A percentile compares a stretch with the other conserved stretches of the same genome.
These are phyloP conservation scores for Henckelia pumila DNA, from an alignment of 257 asterid species.

Conservation along the genomic window DNA sequence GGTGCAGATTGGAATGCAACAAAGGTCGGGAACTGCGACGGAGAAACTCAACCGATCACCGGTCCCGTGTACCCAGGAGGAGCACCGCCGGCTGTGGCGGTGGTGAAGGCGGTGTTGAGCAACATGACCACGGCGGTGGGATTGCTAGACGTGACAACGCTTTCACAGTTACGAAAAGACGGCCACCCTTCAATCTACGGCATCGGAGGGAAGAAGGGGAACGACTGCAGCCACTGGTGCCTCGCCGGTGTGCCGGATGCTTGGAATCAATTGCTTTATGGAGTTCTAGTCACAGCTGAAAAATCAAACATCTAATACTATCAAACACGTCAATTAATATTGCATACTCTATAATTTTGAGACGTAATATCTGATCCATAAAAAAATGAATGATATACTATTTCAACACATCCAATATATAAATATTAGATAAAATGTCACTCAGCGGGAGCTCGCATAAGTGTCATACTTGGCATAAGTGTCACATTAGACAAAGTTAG, in stretches of 20 bases:
- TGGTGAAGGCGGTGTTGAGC: constrained; percentile 52
- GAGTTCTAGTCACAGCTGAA: constrained; percentile 21
- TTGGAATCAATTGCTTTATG: constrained; percentile 63
- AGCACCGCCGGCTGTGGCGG: constrained; percentile 48
- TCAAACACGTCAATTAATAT: no score
- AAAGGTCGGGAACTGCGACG: constrained; percentile 36
- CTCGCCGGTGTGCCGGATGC: constrained; percentile 66
- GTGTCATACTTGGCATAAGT: no score
- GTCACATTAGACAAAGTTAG: no score
- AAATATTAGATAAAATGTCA: no score
- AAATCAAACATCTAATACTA: constrained; percentile 27
- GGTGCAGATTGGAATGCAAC: constrained; percentile 62
- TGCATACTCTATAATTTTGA: no score
- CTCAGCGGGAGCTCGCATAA: no score
- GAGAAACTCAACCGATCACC: constrained; percentile 47
- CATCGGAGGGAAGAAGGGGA: constrained; percentile 32
- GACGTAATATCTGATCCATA: not conserved
- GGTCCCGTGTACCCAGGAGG: constrained; percentile 48
- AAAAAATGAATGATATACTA: no score
- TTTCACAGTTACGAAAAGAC: constrained; percentile 69
- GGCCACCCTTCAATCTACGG: constrained; percentile 69
- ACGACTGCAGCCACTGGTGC: constrained; percentile 91
- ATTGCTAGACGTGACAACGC: constrained; percentile 55
- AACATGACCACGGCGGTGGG: constrained; percentile 46
- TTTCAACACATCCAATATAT: no score